Evolutionary conservation across 306 rosid genomes (phyloP).

Genomic region (Malus sieversii): DNA sequence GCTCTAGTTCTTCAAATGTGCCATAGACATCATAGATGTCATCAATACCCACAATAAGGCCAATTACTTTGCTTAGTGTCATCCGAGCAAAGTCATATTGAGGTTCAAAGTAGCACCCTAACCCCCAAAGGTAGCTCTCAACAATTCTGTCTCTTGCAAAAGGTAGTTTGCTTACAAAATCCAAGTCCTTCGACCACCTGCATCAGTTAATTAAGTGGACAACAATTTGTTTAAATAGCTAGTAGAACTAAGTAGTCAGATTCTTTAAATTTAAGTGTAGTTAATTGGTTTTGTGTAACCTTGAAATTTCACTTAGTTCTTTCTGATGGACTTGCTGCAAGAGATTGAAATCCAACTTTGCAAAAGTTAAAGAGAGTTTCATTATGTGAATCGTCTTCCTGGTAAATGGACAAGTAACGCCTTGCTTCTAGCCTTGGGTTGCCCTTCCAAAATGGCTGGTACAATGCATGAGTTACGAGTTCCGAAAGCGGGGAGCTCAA

Average conservation of each 20-base stretch:
- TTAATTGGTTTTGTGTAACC: too few relatives aligned
- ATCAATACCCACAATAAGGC: neutral
- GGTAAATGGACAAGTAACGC: slow-evolving; percentile 5
- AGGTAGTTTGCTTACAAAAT: slow-evolving; percentile 11
- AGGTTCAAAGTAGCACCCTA: neutral
- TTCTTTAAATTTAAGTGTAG: too few relatives aligned
- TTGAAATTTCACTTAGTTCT: slow-evolving; percentile 21
- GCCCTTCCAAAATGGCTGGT: slow-evolving; percentile 7
- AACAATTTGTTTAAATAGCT: too few relatives aligned
- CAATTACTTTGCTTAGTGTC: neutral
- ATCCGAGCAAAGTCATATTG: neutral
- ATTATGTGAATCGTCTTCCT: neutral
- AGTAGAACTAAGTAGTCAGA: too few relatives aligned
- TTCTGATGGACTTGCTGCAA: slow-evolving; percentile 23
- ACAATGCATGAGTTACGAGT: neutral
- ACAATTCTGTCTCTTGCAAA: slow-evolving; percentile 33
- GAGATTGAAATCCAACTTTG: slow-evolving; percentile 35
- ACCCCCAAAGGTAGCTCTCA: neutral
- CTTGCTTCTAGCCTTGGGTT: neutral
- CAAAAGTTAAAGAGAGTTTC: slow-evolving; percentile 7
- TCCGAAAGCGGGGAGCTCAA: neutral
- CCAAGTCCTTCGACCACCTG: slow-evolving; percentile 49
- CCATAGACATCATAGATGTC: neutral
- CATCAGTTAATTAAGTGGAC: neutral
- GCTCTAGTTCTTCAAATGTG: neutral